Conservation (phyloP, 2,329 filamentous ascomycete species). For the Bipolaris sorokiniana region DNA sequence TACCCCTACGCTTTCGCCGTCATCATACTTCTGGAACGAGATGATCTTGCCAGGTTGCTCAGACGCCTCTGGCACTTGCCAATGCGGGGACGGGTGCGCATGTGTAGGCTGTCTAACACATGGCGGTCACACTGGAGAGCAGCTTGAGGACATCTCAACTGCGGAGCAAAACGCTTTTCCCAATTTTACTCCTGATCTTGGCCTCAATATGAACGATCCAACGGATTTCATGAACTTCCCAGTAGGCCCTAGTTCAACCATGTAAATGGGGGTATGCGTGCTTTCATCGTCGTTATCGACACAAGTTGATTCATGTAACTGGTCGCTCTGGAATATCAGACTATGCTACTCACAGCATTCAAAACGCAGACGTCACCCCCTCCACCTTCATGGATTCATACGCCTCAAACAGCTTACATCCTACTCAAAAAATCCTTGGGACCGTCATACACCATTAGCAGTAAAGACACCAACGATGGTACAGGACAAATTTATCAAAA, state of each 20-base stretch:
- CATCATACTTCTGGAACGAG: slow-evolving; percentile 47
- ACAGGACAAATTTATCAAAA: background rate
- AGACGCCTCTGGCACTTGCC: slow-evolving; percentile 58
- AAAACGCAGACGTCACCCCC: background rate
- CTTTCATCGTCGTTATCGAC: background rate
- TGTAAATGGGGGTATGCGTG: background rate
- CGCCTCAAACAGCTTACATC: background rate
- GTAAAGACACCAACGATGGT: background rate
- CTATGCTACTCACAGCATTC: background rate
- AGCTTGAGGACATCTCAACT: slow-evolving; percentile 35
- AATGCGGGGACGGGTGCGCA: slow-evolving; percentile 59
- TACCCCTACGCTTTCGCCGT: slow-evolving; percentile 45
- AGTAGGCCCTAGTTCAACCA: slow-evolving; percentile 4
- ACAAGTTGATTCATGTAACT: background rate
- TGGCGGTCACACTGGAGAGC: slow-evolving; percentile 56
- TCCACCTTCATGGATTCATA: background rate
- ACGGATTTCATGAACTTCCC: slow-evolving; percentile 19
- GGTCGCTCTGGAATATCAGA: background rate
- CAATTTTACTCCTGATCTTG: slow-evolving; percentile 18
- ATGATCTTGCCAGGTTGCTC: slow-evolving; percentile 52
- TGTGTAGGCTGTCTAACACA: slow-evolving; percentile 62
- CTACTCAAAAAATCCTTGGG: background rate
- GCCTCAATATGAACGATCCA: slow-evolving; percentile 14
- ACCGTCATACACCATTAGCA: background rate
- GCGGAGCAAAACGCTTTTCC: slow-evolving; percentile 26